Evolutionary conservation across 495 filamentous ascomycete species (phyloP), one percentile per base, ranked within the genome.

Genomic region (Polyplosphaeria fusca): DNA sequence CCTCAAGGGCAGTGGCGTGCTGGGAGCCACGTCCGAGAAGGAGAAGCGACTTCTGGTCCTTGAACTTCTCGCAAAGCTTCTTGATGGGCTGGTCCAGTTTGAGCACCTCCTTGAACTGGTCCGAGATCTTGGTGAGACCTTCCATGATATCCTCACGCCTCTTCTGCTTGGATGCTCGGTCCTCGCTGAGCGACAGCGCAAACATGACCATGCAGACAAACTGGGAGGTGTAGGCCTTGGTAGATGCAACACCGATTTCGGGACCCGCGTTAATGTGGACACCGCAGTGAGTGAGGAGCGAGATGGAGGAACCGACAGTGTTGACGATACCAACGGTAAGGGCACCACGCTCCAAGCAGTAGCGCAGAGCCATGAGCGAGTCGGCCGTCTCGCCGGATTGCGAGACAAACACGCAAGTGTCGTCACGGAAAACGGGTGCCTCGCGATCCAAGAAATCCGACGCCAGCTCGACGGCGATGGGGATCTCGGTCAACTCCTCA

Each of bases 191-290:
- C 42, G 90, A 95, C 49, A 98, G 77, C 5, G 94, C 93, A 70
- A 98, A 96, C 93, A 98, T 98, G 72, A 97, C 86, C 87, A 98
- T 95, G 63, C 94, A 95, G 63, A 98, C 86, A 70, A 96, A 97
- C 71, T 98, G 93, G 22, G 93, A 96, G 2, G 93, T 98, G 74
- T 98, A 98, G 11, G 93, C 93, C 78, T 98, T 98, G 68, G 93
- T 98, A 38, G 91, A 96, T 30, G 93, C 93, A 47, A 98, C 93
- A 83, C 93, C 93, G 59, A 98, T 98, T 74, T 98, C 93, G 46
- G 93, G 93, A 16, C 93, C 93, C 55, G 93, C 93, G 73, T 98
- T 98, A 74, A 98, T 95, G 79, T 98, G 93, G 37, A 98, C 93
- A 87, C 93, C 93, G 67, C 93, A 98, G 82, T 98, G 93, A 28